Evolutionary conservation across 306 rosid species (phyloP).

Genomic region (Acacia acuminata): DNA sequence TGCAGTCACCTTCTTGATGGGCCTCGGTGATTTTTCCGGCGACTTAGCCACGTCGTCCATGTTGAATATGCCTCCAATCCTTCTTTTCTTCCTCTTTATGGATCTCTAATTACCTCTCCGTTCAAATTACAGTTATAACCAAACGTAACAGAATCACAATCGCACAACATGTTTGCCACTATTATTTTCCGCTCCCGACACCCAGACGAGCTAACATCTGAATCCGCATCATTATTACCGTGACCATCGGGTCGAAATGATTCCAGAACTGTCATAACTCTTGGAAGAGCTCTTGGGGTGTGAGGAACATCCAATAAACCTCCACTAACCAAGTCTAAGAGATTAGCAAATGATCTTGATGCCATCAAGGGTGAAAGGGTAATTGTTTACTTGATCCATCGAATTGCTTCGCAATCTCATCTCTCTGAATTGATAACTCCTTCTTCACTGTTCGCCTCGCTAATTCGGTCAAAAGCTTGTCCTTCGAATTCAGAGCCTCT

Average conservation of each 20-base stretch:
- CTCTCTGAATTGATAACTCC: conserved; percentile 26
- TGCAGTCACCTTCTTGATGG: too few relatives aligned
- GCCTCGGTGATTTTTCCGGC: too few relatives aligned
- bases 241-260: conserved; percentile 59
- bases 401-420: conserved; percentile 47
- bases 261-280: conserved; percentile 71
- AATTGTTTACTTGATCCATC: conserved; percentile 46
- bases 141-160: too few relatives aligned
- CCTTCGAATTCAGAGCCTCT: conserved; percentile 46
- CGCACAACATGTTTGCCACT: conserved; percentile 75
- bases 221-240: conserved; percentile 55
- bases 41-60: too few relatives aligned
- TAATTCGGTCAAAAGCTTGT: conserved; percentile 48
- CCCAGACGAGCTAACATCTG: conserved; percentile 59
- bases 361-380: conserved; percentile 41
- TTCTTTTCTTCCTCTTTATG: too few relatives aligned
- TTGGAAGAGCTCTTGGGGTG: conserved; percentile 62
- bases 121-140: too few relatives aligned
- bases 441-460: conserved; percentile 54
- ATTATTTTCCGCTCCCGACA: conserved; percentile 64
- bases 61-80: too few relatives aligned
- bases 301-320: conserved; percentile 59
- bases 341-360: conserved; percentile 60
- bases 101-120: too few relatives aligned
- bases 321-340: conserved; percentile 52